phyloP scores from a whole-genome alignment of 2,329 filamentous ascomycete species.

The Penicillium aurantiogriseum region DNA sequence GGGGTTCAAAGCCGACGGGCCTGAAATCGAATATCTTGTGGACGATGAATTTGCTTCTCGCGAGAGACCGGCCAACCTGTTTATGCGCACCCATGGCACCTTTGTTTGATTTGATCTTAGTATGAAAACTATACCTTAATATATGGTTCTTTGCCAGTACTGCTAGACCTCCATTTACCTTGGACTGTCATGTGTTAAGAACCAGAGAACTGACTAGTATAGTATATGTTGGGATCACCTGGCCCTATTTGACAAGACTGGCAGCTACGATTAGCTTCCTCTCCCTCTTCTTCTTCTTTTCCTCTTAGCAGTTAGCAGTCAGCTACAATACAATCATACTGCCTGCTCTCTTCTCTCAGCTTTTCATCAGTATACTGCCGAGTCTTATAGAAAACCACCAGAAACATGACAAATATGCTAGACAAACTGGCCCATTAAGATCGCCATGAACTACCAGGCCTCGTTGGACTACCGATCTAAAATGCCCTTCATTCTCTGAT shows the following conservation, averaged over 20 bases:
- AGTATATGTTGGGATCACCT: neutral
- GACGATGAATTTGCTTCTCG: slow-evolving; percentile 43
- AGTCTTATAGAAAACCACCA: neutral
- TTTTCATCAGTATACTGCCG: neutral
- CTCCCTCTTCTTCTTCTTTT: too few species aligned
- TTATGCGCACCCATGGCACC: slow-evolving; percentile 44
- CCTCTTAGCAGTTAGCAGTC: too few species aligned
- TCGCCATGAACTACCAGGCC: neutral
- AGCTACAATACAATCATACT: too few species aligned
- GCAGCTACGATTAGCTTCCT: too few species aligned
- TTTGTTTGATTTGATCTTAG: neutral
- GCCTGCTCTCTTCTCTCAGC: too few species aligned
- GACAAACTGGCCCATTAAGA: neutral
- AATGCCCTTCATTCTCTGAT: too few species aligned
- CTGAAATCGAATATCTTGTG: slow-evolving; percentile 46
- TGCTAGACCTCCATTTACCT: neutral
- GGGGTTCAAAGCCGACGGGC: slow-evolving; percentile 45
- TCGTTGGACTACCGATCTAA: neutral
- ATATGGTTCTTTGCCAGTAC: neutral
- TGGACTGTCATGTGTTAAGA: neutral
- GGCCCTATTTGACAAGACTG: too few species aligned
- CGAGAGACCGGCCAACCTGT: slow-evolving; percentile 46
- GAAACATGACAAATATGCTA: neutral
- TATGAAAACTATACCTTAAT: neutral
- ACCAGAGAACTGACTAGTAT: neutral